phyloP scores from a whole-genome alignment of 2,329 filamentous ascomycete genomes.

The Pseudogymnoascus sp. region DNA sequence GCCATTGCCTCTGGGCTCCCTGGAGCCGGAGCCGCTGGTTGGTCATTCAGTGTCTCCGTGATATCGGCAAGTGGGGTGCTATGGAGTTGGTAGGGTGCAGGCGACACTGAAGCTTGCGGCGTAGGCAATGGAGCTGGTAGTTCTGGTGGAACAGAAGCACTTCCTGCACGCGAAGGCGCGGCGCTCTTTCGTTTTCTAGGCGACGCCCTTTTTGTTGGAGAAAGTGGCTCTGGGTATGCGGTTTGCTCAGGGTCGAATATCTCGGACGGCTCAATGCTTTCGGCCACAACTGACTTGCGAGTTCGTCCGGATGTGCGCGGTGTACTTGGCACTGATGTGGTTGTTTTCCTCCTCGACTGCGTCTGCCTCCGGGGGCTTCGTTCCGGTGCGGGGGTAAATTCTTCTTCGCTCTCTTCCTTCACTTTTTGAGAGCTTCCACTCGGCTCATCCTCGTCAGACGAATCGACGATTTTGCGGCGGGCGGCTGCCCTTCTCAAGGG shows the following conservation, averaged over 20 bases:
- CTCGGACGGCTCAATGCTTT: constrained; percentile 55
- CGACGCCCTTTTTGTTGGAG: constrained; percentile 50
- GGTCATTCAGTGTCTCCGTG: constrained; percentile 62
- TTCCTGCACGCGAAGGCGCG: constrained; percentile 30
- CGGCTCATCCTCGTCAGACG: constrained; percentile 65
- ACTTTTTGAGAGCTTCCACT: constrained; percentile 52
- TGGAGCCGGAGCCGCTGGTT: constrained; percentile 40
- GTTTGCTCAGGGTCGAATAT: constrained; percentile 52
- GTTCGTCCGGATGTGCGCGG: constrained; percentile 34
- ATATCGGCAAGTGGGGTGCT: constrained; percentile 66
- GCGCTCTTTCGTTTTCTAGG: constrained; percentile 63
- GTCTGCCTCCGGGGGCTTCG: constrained; percentile 51
- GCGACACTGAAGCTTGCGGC: constrained; percentile 50
- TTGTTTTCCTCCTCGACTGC: constrained; percentile 44
- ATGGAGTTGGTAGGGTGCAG: constrained; percentile 46
- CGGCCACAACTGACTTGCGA: constrained; percentile 36
- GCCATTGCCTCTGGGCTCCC: constrained; percentile 46
- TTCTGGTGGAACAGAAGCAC: constrained; percentile 30
- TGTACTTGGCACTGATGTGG: constrained; percentile 25
- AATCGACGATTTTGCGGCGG: constrained; percentile 71
- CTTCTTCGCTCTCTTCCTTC: constrained; percentile 62
- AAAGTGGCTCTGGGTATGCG: constrained; percentile 42
- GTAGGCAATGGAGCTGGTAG: constrained; percentile 38
- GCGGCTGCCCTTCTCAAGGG: constrained; percentile 55
- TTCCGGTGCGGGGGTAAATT: constrained; percentile 70